phyloP scores from a whole-genome alignment of 2,329 filamentous ascomycete species.

The Sarocladiaceae sp. region DNA sequence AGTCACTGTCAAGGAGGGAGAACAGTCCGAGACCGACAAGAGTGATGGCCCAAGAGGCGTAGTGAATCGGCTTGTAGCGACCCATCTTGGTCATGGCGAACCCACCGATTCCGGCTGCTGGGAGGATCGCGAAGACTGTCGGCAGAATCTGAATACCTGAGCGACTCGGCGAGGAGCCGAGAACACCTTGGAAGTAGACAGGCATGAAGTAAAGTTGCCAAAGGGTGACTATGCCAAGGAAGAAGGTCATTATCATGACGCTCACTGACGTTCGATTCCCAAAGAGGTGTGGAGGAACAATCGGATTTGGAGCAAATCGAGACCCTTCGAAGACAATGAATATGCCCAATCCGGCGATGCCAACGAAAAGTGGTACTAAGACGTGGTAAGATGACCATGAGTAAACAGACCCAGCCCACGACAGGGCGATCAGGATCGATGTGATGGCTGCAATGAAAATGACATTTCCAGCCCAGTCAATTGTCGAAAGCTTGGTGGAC shows the following conservation, averaged over 20 bases:
- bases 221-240: constrained; percentile 22
- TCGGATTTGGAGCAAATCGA: constrained; percentile 21
- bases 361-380: constrained; percentile 42
- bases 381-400: constrained; percentile 44
- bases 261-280: constrained; percentile 32
- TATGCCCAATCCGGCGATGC: constrained; percentile 28
- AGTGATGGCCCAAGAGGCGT: constrained; percentile 22
- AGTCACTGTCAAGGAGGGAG: constrained; percentile 31
- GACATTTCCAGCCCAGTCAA: constrained; percentile 38
- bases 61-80: constrained; percentile 26
- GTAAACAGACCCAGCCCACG: constrained; percentile 48
- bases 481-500: constrained; percentile 14
- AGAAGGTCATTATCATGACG: constrained; percentile 16
- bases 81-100: constrained; percentile 26
- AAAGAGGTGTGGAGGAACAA: constrained; percentile 41
- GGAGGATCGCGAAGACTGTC: constrained; percentile 21
- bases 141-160: constrained; percentile 29
- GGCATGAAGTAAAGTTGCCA: constrained; percentile 39
- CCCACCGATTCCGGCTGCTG: constrained; percentile 20
- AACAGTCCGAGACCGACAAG: constrained; percentile 37
- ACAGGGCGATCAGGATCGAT: constrained; percentile 43
- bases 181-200: constrained; percentile 43
- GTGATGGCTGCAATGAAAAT: constrained; percentile 32
- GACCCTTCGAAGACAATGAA: constrained; percentile 32
- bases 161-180: constrained; percentile 23